These are phyloP conservation scores for Pichia sp. DNA, from an alignment of 1,139 yeast species.

Conservation along the genomic window DNA sequence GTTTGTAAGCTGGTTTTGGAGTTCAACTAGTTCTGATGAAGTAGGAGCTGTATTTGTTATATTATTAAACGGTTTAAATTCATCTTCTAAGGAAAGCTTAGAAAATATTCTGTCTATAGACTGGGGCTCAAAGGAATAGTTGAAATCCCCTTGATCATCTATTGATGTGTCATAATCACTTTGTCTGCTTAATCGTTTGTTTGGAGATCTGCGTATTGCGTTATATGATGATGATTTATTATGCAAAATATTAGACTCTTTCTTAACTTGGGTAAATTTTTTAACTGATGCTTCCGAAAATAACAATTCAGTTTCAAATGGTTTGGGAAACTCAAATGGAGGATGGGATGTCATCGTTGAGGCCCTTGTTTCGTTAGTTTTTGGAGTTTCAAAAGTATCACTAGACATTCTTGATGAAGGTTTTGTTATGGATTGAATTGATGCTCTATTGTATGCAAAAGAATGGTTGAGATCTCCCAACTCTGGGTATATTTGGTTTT, in stretches of 20 bases:
- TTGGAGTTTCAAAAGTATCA: conserved; percentile 14
- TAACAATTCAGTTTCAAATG: not conserved
- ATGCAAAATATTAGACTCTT: not conserved
- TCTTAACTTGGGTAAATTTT: not conserved
- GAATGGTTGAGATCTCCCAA: too few relatives aligned
- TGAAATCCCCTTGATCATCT: conserved; percentile 6
- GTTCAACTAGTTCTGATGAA: conserved; percentile 16
- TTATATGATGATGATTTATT: not conserved
- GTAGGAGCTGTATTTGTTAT: conserved; percentile 1
- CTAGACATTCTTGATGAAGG: conserved; percentile 12
- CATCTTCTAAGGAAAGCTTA: conserved; percentile 3
- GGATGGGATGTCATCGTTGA: conserved; percentile 13
- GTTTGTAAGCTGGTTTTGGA: conserved; percentile 26
- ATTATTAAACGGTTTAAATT: not conserved
- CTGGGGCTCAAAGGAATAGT: not conserved
- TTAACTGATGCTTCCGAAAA: conserved; percentile 1
- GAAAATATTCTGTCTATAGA: conserved; percentile 6
- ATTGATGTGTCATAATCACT: conserved; percentile 6
- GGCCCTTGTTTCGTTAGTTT: conserved; percentile 13
- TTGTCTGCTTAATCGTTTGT: conserved; percentile 12
- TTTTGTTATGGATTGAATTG: conserved; percentile 1
- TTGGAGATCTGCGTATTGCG: conserved; percentile 1
- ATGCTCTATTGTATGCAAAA: too few relatives aligned
- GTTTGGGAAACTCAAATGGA: conserved; percentile 1
- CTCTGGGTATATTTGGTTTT: too few relatives aligned